Evolutionary conservation across 495 filamentous ascomycete species (phyloP), one percentile per base, ranked within the genome.

Genomic region (Penicillium dipodomyicola): DNA sequence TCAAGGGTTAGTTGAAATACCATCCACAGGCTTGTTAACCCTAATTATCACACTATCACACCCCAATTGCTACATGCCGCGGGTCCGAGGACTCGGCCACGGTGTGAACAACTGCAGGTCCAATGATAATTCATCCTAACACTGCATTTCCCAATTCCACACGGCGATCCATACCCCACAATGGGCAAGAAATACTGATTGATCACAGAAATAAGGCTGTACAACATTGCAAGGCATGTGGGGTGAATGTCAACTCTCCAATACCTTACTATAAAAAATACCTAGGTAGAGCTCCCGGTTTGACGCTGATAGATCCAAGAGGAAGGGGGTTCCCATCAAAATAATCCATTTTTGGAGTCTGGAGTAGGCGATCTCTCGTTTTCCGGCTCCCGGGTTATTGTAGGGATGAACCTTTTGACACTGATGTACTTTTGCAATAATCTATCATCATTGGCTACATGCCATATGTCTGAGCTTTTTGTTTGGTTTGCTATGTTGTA

Each of bases 91-190:
- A 30, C 53, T 43, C 42, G 43, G 35, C 47, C 49, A 51, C 14
- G 15, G 52, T 46, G 30, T 17, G 54, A 54, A 56, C 46, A 50
- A 49, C 10, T 29, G 23, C 48, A 54, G 52, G 45, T 52, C 65
- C 60, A 66, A 68, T 66, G 49, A 41, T 27, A 45, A 46, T 46
- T 47, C 19, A 35, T 44, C 49, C 49, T 41, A 37, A 30, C 54
- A 33, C 57, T 48, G 60, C 51, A 63, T 40, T 52, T 40, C 47
- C 41, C 58, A 47, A 49, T 59, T 54, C 57, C 56, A 60, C 49
- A 46, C 37, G 59, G 48, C 52, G 65, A 66, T 67, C 65, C 65
- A 60, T 59, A 44, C 65, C 58, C 65, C 65, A 68, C 65, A 68
- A 62, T 61, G 63, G 64, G 65, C 55, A 63, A 30, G 45, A 59